phyloP scores from a whole-genome alignment of 768 basidiomycete species.

The Auricularia sp. region DNA sequence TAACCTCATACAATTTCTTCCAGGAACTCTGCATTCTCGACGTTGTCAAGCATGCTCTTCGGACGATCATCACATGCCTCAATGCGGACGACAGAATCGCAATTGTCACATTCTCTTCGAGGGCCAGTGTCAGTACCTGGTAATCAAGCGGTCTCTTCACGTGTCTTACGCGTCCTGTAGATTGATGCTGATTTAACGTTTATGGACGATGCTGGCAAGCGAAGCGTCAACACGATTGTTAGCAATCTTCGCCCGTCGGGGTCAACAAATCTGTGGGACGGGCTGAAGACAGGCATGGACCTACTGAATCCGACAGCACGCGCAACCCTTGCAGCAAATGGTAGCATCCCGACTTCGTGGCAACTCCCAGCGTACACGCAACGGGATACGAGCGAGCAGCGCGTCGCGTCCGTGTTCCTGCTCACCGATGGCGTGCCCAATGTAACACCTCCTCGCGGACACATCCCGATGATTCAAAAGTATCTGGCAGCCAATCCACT shows the following conservation, averaged over 20 bases:
- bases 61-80: constrained; percentile 8
- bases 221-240: constrained; percentile 2
- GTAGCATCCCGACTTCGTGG: not conserved
- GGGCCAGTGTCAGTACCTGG: constrained; percentile 3
- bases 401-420: constrained; percentile 9
- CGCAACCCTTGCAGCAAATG: not conserved
- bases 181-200: constrained; percentile 6
- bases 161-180: not conserved
- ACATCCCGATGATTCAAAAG: constrained; percentile 9
- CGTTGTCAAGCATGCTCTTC: constrained; percentile 10
- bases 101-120: constrained; percentile 7
- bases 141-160: no score
- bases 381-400: not conserved
- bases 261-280: constrained; percentile 12
- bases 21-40: constrained; percentile 4
- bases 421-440: constrained; percentile 12
- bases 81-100: constrained; percentile 8
- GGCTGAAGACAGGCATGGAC: constrained; percentile 11
- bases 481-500: constrained; percentile 10
- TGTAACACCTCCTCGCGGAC: constrained; percentile 10
- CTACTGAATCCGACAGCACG: constrained; percentile 4
- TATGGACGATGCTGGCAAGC: constrained; percentile 7
- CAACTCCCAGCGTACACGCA: not conserved
- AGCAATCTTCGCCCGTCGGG: constrained; percentile 3
- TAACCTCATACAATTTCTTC: not conserved